Conservation (phyloP, 352 stramenopile species). For the Pythium aphanidermatum region DNA sequence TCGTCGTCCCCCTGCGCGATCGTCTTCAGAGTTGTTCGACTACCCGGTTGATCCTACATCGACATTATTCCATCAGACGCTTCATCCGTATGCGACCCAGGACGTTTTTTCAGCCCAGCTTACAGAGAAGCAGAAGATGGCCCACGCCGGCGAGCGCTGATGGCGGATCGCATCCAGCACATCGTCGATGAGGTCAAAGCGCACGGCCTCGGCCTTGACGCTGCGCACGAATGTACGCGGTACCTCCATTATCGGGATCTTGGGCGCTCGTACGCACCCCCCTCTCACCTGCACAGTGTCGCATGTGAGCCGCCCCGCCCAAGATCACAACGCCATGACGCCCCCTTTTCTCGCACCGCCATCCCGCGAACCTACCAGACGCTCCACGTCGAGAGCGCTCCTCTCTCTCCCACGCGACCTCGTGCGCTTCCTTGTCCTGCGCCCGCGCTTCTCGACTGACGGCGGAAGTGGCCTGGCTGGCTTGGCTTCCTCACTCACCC, state of each 20-base stretch:
- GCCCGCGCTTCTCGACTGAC: no score
- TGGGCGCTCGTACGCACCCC: no score
- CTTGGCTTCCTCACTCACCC: constrained; percentile 3
- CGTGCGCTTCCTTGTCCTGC: no score
- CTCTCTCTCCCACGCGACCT: no score
- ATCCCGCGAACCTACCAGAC: no score
- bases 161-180: constrained; percentile 63
- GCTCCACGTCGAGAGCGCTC: no score
- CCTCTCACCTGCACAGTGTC: no score
- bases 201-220: constrained; percentile 74
- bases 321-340: no score
- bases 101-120: no score
- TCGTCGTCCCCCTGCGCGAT: constrained; percentile 56
- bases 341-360: no score
- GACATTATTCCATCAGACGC: background rate
- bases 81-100: no score
- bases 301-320: no score
- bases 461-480: background rate
- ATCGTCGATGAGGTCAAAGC: constrained; percentile 69
- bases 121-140: constrained; percentile 72
- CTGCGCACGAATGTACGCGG: constrained; percentile 79
- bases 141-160: constrained; percentile 60
- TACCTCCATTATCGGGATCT: constrained; percentile 46
- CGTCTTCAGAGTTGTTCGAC: constrained; percentile 74
- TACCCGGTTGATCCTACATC: constrained; percentile 62